phyloP scores from a whole-genome alignment of 2,329 filamentous ascomycete genomes.

The Ascochyta rabiei region DNA sequence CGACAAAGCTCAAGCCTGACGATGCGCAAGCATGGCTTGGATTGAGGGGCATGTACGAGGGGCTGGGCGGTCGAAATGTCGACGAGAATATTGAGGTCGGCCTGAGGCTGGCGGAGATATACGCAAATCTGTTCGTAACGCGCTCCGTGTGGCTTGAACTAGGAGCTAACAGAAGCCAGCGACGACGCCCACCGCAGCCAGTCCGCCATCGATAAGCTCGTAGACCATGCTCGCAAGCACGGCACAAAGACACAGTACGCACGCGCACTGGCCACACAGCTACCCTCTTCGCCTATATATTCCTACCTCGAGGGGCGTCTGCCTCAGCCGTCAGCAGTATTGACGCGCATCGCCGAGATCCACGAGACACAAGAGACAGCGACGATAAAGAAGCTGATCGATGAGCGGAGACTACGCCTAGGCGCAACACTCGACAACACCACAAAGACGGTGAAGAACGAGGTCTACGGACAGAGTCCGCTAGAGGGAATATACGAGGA shows the following conservation, averaged over 20 bases:
- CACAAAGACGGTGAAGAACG: constrained; percentile 82
- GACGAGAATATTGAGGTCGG: constrained; percentile 76
- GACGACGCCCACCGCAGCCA: constrained; percentile 66
- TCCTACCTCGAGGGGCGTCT: constrained; percentile 81
- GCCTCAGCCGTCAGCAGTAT: constrained; percentile 78
- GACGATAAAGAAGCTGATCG: constrained; percentile 87
- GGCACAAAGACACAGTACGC: constrained; percentile 77
- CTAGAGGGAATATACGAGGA: constrained; percentile 82
- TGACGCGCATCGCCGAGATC: constrained; percentile 81
- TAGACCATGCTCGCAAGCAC: constrained; percentile 73
- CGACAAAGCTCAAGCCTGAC: constrained; percentile 71
- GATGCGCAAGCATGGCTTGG: constrained; percentile 93
- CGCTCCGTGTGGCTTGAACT: neutral
- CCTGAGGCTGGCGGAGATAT: constrained; percentile 75
- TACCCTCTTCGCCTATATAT: constrained; percentile 84
- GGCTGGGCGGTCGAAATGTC: constrained; percentile 71
- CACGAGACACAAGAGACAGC: constrained; percentile 86
- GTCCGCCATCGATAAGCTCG: constrained; percentile 76
- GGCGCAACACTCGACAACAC: constrained; percentile 85
- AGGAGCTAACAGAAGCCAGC: constrained; percentile 39
- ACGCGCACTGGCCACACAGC: constrained; percentile 73
- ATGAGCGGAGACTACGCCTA: constrained; percentile 83
- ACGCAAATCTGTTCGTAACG: constrained; percentile 54
- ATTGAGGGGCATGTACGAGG: constrained; percentile 83
- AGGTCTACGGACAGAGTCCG: constrained; percentile 76